A percentile compares a stretch with the other conserved stretches of the same genome.
These are phyloP conservation scores for Vitis rupestris DNA, from an alignment of 164 flowering plant genomes.

Conservation along the genomic window DNA sequence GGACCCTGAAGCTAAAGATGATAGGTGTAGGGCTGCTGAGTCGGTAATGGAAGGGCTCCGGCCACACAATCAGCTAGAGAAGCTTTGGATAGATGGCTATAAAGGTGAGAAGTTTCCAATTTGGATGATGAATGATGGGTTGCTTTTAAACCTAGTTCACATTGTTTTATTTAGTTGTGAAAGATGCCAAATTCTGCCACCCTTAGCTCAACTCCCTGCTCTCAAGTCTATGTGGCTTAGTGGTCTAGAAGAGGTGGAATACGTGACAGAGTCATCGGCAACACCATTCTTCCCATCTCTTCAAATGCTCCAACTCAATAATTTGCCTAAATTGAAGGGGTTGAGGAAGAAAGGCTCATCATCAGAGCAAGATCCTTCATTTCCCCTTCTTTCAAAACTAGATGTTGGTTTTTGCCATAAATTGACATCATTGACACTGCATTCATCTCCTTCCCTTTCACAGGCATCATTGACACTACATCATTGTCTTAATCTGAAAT, in stretches of 20 bases:
- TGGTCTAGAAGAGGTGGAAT: background rate
- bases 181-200: background rate
- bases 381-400: background rate
- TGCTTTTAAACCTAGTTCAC: background rate
- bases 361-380: background rate
- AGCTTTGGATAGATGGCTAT: background rate
- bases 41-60: background rate
- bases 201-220: background rate
- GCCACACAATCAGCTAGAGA: too few relatives aligned
- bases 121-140: background rate
- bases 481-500: too few relatives aligned
- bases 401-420: background rate
- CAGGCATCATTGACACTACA: too few relatives aligned
- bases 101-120: background rate
- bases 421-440: background rate
- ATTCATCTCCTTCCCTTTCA: background rate
- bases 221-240: background rate
- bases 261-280: background rate
- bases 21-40: background rate
- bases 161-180: background rate
- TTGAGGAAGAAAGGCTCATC: background rate
- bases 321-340: background rate
- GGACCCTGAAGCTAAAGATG: background rate
- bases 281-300: background rate
- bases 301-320: background rate